phyloP scores from a whole-genome alignment of 805 yeast genomes.

The Candida glaebosa region DNA sequence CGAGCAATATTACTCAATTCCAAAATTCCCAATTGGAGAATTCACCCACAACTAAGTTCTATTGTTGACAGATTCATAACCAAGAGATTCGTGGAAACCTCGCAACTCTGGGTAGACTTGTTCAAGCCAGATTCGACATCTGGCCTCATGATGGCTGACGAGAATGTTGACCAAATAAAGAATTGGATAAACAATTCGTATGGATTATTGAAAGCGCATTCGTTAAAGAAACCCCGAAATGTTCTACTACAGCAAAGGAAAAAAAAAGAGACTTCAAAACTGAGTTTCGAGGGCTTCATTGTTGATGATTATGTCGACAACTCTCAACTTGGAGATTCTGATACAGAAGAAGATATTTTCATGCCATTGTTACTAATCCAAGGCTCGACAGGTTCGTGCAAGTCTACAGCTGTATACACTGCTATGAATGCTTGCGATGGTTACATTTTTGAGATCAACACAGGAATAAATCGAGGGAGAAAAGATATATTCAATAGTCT shows the following conservation, averaged over 20 bases:
- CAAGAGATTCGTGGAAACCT: neutral
- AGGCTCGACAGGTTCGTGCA: conserved; percentile 78
- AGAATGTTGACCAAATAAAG: conserved; percentile 20
- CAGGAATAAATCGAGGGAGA: conserved; percentile 69
- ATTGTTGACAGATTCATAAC: conserved; percentile 10
- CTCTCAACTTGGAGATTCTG: conserved; percentile 14
- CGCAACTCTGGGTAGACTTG: conserved; percentile 40
- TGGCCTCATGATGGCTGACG: conserved; percentile 31
- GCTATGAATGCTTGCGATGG: conserved; percentile 60
- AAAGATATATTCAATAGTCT: conserved; percentile 64
- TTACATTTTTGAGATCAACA: conserved; percentile 76
- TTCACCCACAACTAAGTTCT: conserved; percentile 9
- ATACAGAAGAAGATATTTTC: conserved; percentile 37
- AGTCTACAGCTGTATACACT: conserved; percentile 70
- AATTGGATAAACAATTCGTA: conserved; percentile 44
- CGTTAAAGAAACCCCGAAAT: conserved; percentile 31
- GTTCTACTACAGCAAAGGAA: conserved; percentile 18
- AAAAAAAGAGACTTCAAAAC: conserved; percentile 17
- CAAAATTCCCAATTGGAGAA: conserved; percentile 10
- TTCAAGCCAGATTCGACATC: conserved; percentile 36
- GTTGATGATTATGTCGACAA: conserved; percentile 26
- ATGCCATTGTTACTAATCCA: conserved; percentile 62
- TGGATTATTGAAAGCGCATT: conserved; percentile 22
- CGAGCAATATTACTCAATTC: neutral
- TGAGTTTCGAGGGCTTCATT: conserved; percentile 32